Evolutionary conservation across 1,139 yeast species (phyloP), one percentile per base, ranked within the genome.

Genomic region (Yamadazyma epiphylla): DNA sequence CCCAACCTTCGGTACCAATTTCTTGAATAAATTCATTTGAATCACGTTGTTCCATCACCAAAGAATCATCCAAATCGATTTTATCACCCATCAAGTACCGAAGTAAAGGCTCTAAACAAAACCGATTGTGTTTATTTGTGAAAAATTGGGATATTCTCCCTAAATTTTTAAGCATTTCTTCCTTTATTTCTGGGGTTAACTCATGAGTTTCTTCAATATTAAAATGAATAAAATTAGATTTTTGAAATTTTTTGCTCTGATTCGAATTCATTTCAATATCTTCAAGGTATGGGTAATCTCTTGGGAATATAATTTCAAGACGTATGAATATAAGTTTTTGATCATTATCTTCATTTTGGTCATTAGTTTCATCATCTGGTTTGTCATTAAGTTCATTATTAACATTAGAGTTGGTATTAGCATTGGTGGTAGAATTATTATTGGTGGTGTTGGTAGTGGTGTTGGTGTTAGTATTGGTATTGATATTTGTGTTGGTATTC

Each of bases 61-160:
- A 38, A 1, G 53, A 52, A 24, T 64, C 72, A 24, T 60, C 56
- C 15, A 84, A 48, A 17, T 74, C 75, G 3, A 87, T 68, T 33
- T 78, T 74, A 41, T 89, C 97, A 1, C 98, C 98, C 62, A 88
- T 64, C 4, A 91, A 62, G 46, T 68, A 82, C 30, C 96, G 57
- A 35, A 91, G 58, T 43, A 94, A 79, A 1, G 86, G 80, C 48
- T 91, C 97, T 17, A 91, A 60, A 42, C 96, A 86, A 43, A 79
- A 87, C 37, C 67, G 61, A 19, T 77, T 75, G 35, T 63, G 60
- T 29, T 68, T 67, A 22, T 71, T 66, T 0, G 89, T 64, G 44
- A 75, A 80, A 35, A 70, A 72, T 2, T 55, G 55, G 0, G 88
- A 64, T 13, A 89, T 81, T 23, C 72, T 73, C 24, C 62, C 59